Conservation (phyloP, 2,329 filamentous ascomycete genomes). For the Aspergillus aculeatinus region DNA sequence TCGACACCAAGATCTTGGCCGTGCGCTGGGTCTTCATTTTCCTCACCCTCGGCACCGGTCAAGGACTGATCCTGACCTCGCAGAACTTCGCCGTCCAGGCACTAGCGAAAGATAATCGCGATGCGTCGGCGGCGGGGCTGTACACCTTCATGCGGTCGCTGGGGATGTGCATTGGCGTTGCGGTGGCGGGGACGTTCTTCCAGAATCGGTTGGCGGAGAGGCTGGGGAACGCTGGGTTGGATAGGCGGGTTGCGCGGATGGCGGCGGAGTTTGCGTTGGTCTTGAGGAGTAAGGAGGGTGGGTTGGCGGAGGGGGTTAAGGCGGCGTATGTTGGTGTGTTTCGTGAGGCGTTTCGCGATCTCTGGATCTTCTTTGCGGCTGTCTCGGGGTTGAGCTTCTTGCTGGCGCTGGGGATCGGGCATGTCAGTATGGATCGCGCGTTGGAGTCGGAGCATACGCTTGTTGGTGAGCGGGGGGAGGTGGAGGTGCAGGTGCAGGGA, state of each 20-base stretch:
- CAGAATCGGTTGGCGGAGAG: not conserved
- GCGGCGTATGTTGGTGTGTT: not conserved
- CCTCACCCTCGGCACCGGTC: not conserved
- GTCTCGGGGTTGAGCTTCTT: not conserved
- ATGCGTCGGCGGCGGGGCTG: not conserved
- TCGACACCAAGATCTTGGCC: not conserved
- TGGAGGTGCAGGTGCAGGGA: too few species aligned
- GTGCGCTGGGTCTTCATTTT: slow-evolving; percentile 3
- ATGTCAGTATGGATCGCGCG: not conserved
- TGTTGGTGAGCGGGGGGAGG: not conserved
- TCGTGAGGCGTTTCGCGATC: not conserved
- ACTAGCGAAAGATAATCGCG: not conserved
- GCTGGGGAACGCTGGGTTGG: not conserved
- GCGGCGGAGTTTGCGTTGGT: not conserved
- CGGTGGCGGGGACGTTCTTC: not conserved
- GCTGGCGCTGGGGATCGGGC: not conserved
- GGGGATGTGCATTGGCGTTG: slow-evolving; percentile 2
- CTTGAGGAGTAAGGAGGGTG: not conserved
- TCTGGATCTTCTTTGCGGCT: not conserved
- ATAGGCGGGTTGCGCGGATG: not conserved
- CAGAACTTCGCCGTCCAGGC: slow-evolving; percentile 6
- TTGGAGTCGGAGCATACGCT: not conserved
- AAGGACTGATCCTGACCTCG: not conserved
- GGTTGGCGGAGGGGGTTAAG: not conserved
- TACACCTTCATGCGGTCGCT: slow-evolving; percentile 9